Percentiles rank a stretch among this genome's conserved stretches.
phyloP scores from a whole-genome alignment of 176 grass and related monocot genomes.

The Cocos nucifera region DNA sequence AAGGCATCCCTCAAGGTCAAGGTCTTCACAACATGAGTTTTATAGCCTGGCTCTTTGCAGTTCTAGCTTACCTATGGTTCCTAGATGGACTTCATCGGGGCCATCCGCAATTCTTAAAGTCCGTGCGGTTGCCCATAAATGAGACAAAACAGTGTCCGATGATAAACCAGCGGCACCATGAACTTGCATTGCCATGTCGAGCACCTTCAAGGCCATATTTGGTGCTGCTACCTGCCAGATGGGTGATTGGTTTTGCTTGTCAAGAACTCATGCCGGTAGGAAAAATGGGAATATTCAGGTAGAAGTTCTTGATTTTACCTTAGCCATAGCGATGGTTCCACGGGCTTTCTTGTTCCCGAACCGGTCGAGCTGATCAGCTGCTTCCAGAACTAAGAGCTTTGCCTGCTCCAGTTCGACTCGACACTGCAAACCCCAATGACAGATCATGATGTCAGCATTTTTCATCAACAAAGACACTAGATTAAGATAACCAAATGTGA shows the following conservation, averaged over 20 bases:
- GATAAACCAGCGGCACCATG: constrained; percentile 81
- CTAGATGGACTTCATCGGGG: constrained; percentile 87
- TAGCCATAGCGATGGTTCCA: constrained; percentile 85
- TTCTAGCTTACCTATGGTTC: constrained; percentile 83
- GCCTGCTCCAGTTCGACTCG: constrained; percentile 82
- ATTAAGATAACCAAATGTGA: neutral
- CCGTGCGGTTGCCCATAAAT: constrained; percentile 77
- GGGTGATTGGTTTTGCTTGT: neutral
- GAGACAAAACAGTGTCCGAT: constrained; percentile 53
- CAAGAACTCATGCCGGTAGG: neutral
- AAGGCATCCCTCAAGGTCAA: too few relatives aligned
- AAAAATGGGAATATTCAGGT: neutral
- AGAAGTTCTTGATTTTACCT: constrained; percentile 35
- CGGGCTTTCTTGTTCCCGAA: constrained; percentile 73
- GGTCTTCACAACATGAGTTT: neutral
- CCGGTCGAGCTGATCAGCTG: constrained; percentile 75
- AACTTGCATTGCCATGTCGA: constrained; percentile 92
- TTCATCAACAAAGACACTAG: neutral
- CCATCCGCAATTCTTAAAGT: constrained; percentile 83
- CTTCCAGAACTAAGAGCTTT: constrained; percentile 86
- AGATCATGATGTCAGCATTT: too few relatives aligned
- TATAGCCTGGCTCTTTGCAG: constrained; percentile 53
- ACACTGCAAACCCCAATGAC: constrained; percentile 34
- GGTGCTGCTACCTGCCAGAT: constrained; percentile 72
- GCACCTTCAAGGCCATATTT: constrained; percentile 90